Conservation (phyloP, 1,284 basidiomycete genomes). For the Ceratobasidium sp. region DNA sequence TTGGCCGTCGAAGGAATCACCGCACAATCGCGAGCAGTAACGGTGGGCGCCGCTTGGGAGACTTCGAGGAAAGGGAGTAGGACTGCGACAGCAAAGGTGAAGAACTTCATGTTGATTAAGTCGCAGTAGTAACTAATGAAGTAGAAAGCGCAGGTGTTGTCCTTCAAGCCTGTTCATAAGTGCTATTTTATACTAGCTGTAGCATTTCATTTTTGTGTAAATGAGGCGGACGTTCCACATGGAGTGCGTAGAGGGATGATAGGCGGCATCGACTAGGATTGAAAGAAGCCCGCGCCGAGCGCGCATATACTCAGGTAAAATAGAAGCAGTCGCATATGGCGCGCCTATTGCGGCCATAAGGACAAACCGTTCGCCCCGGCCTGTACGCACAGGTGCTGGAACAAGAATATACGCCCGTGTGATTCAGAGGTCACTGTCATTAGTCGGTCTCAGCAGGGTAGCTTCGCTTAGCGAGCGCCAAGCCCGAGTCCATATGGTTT, state of each 20-base stretch:
- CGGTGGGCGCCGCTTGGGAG: conserved; percentile 12
- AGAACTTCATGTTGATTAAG: conserved; percentile 16
- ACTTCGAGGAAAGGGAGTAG: conserved; percentile 20
- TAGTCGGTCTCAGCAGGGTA: no score
- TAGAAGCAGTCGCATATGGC: conserved; percentile 6
- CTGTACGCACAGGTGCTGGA: no score
- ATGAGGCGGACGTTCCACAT: not conserved
- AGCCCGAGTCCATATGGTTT: not conserved
- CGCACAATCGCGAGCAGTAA: conserved; percentile 11
- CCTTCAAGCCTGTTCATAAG: not conserved
- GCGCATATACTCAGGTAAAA: conserved; percentile 8
- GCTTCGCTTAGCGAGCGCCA: conserved; percentile 1
- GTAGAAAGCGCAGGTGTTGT: not conserved
- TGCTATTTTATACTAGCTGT: conserved; percentile 9
- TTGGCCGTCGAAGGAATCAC: conserved; percentile 33
- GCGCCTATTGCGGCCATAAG: no score
- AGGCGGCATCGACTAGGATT: conserved; percentile 6
- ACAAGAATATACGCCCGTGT: no score
- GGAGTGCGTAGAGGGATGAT: not conserved
- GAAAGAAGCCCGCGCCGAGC: not conserved
- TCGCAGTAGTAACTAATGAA: not conserved
- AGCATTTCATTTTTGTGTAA: not conserved
- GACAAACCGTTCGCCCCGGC: no score
- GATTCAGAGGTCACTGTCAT: no score
- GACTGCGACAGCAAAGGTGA: conserved; percentile 2